These are phyloP conservation scores for Artemisia annua DNA, from an alignment of 129 eudicot species.

Conservation along the genomic window DNA sequence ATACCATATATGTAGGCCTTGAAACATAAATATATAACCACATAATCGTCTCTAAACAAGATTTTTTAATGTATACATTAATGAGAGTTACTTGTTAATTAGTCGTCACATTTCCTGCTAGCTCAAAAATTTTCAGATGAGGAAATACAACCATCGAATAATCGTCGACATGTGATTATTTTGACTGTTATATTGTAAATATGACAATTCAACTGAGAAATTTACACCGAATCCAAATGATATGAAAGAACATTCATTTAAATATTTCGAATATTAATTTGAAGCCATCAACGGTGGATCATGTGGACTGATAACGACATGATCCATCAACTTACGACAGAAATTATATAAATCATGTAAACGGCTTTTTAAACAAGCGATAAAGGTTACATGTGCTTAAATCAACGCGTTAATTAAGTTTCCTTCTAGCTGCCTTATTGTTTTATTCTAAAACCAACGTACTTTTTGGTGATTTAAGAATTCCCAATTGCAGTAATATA, in stretches of 20 bases:
- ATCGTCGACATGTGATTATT: too few relatives aligned
- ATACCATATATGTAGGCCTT: too few relatives aligned
- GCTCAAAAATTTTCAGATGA: too few relatives aligned
- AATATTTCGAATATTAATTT: neutral
- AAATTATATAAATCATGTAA: neutral
- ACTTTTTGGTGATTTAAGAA: slow-evolving; percentile 4
- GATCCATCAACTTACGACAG: neutral
- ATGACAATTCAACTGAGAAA: neutral
- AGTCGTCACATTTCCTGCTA: too few relatives aligned
- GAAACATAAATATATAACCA: too few relatives aligned
- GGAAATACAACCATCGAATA: too few relatives aligned
- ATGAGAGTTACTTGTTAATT: too few relatives aligned
- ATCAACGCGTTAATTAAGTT: neutral
- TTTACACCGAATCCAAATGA: neutral
- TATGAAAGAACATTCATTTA: neutral
- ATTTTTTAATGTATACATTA: too few relatives aligned
- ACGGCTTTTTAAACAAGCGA: neutral
- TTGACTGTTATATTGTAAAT: too few relatives aligned
- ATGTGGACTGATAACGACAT: neutral
- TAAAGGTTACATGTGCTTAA: neutral
- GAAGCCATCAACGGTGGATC: neutral
- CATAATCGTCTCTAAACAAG: too few relatives aligned
- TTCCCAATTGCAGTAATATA: slow-evolving; percentile 7
- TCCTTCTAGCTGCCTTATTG: too few relatives aligned
- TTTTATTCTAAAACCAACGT: neutral